These are phyloP conservation scores for Amorphotheca resinae DNA, from an alignment of 495 filamentous ascomycete genomes.

Conservation along the genomic window DNA sequence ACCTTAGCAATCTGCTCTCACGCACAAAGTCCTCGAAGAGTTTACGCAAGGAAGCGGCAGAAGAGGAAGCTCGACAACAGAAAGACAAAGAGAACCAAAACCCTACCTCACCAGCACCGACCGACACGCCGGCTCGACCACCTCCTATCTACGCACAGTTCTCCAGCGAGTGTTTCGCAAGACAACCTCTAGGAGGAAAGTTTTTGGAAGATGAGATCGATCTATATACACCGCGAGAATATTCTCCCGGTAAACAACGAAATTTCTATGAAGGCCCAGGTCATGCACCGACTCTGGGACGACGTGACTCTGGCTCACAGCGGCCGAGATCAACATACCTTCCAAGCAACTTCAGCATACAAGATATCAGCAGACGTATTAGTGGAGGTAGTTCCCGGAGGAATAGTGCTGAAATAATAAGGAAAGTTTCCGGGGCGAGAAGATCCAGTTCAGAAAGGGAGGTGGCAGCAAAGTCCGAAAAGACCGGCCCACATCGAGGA, in stretches of 20 bases:
- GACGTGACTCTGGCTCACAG: slow-evolving; percentile 21
- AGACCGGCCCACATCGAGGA: slow-evolving; percentile 24
- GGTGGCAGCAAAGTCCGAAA: slow-evolving; percentile 20
- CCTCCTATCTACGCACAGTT: slow-evolving; percentile 76
- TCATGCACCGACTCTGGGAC: slow-evolving; percentile 41
- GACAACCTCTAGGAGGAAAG: slow-evolving; percentile 31
- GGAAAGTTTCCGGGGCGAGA: slow-evolving; percentile 9
- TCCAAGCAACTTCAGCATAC: slow-evolving; percentile 19
- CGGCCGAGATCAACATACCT: slow-evolving; percentile 20
- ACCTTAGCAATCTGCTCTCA: slow-evolving; percentile 51
- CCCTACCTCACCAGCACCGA: slow-evolving; percentile 34
- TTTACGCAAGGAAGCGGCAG: slow-evolving; percentile 28
- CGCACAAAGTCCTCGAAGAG: slow-evolving; percentile 49
- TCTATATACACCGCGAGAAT: slow-evolving; percentile 32
- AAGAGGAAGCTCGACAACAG: slow-evolving; percentile 26
- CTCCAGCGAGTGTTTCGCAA: slow-evolving; percentile 30
- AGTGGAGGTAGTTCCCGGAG: slow-evolving; percentile 9
- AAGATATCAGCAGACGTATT: slow-evolving; percentile 17
- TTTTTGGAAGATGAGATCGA: slow-evolving; percentile 45
- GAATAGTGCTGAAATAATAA: slow-evolving; percentile 14
- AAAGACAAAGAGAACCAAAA: slow-evolving; percentile 74
- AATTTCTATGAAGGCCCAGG: slow-evolving; percentile 44
- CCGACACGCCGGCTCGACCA: slow-evolving; percentile 26
- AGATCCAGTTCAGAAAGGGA: slow-evolving; percentile 19
- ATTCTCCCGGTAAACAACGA: slow-evolving; percentile 52